These are phyloP conservation scores for Spathaspora girioi DNA, from an alignment of 805 yeast genomes.

Conservation along the genomic window DNA sequence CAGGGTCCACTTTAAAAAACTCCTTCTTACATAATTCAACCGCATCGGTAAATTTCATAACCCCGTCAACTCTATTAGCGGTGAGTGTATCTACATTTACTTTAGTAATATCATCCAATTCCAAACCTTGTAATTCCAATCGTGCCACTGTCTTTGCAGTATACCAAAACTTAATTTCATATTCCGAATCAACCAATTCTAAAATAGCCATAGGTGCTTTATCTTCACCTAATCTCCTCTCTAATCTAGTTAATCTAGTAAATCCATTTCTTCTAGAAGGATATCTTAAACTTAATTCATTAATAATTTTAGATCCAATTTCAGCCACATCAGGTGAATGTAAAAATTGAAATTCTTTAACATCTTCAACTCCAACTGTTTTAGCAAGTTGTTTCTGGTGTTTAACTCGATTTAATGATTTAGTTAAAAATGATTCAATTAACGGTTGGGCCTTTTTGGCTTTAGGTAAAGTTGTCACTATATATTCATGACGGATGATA, in stretches of 20 bases:
- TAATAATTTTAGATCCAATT: slow-evolving; percentile 58
- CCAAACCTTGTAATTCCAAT: slow-evolving; percentile 57
- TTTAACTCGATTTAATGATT: slow-evolving; percentile 25
- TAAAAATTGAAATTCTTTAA: slow-evolving; percentile 21
- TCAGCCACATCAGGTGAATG: slow-evolving; percentile 49
- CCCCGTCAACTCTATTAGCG: slow-evolving; percentile 46
- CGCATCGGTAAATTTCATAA: slow-evolving; percentile 50
- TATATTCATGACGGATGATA: slow-evolving; percentile 40
- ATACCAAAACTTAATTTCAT: slow-evolving; percentile 70
- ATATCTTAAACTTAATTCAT: slow-evolving; percentile 64
- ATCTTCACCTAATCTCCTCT: slow-evolving; percentile 79
- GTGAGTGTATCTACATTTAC: slow-evolving; percentile 54
- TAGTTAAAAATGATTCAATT: slow-evolving; percentile 35
- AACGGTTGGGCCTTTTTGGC: slow-evolving; percentile 43
- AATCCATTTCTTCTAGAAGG: slow-evolving; percentile 69
- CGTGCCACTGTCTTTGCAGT: slow-evolving; percentile 86
- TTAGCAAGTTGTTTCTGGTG: slow-evolving; percentile 6
- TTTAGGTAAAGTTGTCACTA: slow-evolving; percentile 40
- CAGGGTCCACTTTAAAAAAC: slow-evolving; percentile 34
- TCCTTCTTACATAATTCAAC: slow-evolving; percentile 49
- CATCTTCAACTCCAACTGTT: slow-evolving; percentile 11
- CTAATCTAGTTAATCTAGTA: slow-evolving; percentile 79
- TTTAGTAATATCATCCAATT: slow-evolving; percentile 47
- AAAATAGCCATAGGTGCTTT: slow-evolving; percentile 85
- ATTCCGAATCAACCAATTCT: slow-evolving; percentile 70